Conservation (phyloP, 2,329 filamentous ascomycete genomes). For the Penicillium sp. region DNA sequence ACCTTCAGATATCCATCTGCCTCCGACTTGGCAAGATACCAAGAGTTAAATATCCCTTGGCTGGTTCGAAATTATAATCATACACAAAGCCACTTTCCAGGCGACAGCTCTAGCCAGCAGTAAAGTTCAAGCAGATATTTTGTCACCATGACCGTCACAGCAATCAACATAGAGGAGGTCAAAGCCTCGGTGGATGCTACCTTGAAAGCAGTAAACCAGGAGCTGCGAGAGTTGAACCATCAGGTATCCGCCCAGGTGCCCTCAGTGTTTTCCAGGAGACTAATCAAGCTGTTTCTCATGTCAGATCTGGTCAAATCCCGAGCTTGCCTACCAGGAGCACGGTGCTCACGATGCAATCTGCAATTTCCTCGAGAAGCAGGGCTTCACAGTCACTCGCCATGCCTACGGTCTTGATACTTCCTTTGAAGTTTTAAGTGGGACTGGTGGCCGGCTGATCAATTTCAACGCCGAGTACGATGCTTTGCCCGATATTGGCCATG, state of each 20-base stretch:
- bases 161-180: constrained; percentile 19
- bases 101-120: no score
- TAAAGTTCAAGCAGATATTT: neutral
- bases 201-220: constrained; percentile 17
- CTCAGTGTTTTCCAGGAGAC: neutral
- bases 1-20: neutral
- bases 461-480: constrained; percentile 49
- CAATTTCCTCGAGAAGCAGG: constrained; percentile 46
- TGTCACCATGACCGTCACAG: constrained; percentile 18
- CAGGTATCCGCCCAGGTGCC: constrained; percentile 16
- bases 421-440: constrained; percentile 51
- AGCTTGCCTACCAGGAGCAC: constrained; percentile 54
- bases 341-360: constrained; percentile 55
- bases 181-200: constrained; percentile 24
- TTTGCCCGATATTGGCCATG: constrained; percentile 42
- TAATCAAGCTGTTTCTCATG: neutral
- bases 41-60: neutral
- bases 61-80: neutral
- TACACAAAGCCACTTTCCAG: no score
- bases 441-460: constrained; percentile 38
- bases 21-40: neutral
- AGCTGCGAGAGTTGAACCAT: constrained; percentile 28
- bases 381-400: constrained; percentile 50
- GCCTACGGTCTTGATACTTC: constrained; percentile 56
- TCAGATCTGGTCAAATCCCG: constrained; percentile 52